phyloP scores from a whole-genome alignment of 106 monocot genomes.

The Xerophyta viscosa region DNA sequence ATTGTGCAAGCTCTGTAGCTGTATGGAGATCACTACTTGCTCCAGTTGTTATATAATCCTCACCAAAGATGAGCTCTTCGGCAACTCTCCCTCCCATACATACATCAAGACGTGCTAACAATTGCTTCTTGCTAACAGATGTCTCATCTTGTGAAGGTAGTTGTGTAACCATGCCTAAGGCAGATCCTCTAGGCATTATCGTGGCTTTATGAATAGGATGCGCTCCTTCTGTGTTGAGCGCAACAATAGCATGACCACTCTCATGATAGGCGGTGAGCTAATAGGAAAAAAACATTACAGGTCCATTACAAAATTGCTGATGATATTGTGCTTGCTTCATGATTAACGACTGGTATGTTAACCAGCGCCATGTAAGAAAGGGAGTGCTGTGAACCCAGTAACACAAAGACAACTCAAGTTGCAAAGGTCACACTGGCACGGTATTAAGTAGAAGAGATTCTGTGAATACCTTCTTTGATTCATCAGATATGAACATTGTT shows the following conservation, averaged over 20 bases:
- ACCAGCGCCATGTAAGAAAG: no score
- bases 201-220: slow-evolving; percentile 97
- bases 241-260: slow-evolving; percentile 93
- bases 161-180: slow-evolving; percentile 95
- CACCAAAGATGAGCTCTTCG: slow-evolving; percentile 94
- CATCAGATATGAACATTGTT: slow-evolving; percentile 84
- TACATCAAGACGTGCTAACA: slow-evolving; percentile 91
- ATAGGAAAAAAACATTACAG: slow-evolving; percentile 5
- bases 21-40: slow-evolving; percentile 81
- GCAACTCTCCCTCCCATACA: slow-evolving; percentile 99
- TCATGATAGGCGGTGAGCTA: slow-evolving; percentile 99
- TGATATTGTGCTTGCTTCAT: background rate
- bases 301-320: background rate
- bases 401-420: background rate
- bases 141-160: slow-evolving; percentile 95
- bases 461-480: slow-evolving; percentile 71
- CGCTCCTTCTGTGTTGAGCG: slow-evolving; percentile 90
- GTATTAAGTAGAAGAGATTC: background rate
- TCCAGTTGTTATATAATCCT: slow-evolving; percentile 77
- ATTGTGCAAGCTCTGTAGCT: slow-evolving; percentile 90
- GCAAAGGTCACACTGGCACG: no score
- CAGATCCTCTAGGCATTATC: slow-evolving; percentile 87
- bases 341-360: background rate
- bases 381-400: no score
- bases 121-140: slow-evolving; percentile 83